These are phyloP conservation scores for Globisporangium spiculum DNA, from an alignment of 352 stramenopile genomes.

Conservation along the genomic window DNA sequence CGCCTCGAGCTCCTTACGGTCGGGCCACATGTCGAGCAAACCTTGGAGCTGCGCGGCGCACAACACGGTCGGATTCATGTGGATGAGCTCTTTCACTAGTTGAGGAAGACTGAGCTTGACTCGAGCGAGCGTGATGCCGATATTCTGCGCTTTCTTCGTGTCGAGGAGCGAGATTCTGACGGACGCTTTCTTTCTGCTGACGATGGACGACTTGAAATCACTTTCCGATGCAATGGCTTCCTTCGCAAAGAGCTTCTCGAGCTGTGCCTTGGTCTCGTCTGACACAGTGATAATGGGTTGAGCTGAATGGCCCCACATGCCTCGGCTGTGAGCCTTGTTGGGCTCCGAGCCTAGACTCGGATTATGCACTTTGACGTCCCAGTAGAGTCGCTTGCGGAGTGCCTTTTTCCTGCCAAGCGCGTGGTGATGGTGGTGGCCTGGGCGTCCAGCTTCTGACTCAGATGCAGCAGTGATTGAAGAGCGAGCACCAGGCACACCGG, in stretches of 20 bases:
- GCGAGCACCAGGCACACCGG: not conserved
- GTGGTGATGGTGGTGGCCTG: not conserved
- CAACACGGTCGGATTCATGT: constrained; percentile 60
- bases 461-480: not conserved
- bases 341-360: not conserved
- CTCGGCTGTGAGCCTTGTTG: constrained; percentile 2
- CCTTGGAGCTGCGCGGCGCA: constrained; percentile 65
- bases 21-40: constrained; percentile 83
- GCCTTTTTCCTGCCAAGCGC: constrained; percentile 10
- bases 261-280: constrained; percentile 50
- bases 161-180: constrained; percentile 57
- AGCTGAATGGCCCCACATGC: constrained; percentile 40
- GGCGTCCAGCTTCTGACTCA: not conserved
- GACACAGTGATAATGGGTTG: constrained; percentile 42
- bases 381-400: constrained; percentile 17
- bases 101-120: constrained; percentile 63
- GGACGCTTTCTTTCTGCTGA: not conserved
- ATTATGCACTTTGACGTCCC: constrained; percentile 12
- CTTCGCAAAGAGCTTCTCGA: constrained; percentile 73
- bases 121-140: constrained; percentile 72
- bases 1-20: constrained; percentile 62
- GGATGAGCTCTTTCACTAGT: constrained; percentile 59
- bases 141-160: constrained; percentile 86
- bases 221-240: not conserved
- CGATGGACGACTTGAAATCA: not conserved